These are phyloP conservation scores for Neofusicoccum cordaticola DNA, from an alignment of 2,329 filamentous ascomycete species.

Conservation along the genomic window DNA sequence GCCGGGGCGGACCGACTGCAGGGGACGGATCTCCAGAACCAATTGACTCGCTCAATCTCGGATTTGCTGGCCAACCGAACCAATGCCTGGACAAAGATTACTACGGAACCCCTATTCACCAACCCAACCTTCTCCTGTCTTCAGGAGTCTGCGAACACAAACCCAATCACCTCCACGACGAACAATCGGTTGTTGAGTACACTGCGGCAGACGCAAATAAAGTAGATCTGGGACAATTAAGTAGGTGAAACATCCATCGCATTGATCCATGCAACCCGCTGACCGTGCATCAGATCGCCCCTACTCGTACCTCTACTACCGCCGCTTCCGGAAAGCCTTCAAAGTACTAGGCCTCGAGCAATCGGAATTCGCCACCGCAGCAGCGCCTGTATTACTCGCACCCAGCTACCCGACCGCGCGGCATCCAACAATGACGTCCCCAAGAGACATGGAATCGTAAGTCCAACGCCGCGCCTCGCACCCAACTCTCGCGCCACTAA, in stretches of 20 bases:
- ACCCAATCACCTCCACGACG: not conserved
- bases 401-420: not conserved
- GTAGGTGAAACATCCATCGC: constrained; percentile 5
- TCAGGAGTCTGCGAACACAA: not conserved
- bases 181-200: not conserved
- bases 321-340: not conserved
- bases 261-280: constrained; percentile 1
- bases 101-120: constrained; percentile 6
- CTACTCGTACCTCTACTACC: constrained; percentile 1
- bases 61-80: constrained; percentile 11
- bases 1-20: not conserved
- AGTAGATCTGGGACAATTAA: not conserved
- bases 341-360: not conserved
- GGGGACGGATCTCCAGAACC: constrained; percentile 7
- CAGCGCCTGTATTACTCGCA: not conserved
- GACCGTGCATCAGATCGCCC: constrained; percentile 9
- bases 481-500: not conserved
- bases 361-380: not conserved
- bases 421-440: constrained; percentile 3
- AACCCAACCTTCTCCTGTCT: not conserved
- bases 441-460: not conserved
- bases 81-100: not conserved
- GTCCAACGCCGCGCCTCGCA: not conserved
- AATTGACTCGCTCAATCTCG: constrained; percentile 11
- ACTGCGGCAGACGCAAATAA: not conserved